A percentile compares a stretch with the other conserved stretches of the same genome.
Conservation (phyloP, 208 protist species). For the Leishmania turanica region DNA sequence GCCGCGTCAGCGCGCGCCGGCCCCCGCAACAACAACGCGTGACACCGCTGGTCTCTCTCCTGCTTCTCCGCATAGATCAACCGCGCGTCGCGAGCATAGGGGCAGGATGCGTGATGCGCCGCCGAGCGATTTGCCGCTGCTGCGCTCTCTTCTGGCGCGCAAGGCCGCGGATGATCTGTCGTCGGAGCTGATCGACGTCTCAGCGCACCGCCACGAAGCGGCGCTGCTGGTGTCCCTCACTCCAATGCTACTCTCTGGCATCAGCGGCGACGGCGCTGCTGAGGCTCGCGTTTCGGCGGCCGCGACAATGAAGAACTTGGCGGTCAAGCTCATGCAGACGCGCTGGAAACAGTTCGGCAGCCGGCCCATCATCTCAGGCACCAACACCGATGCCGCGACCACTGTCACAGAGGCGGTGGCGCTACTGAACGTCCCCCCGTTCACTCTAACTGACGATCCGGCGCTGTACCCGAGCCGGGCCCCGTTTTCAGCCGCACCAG, state of each 20-base stretch:
- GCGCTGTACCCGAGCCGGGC: not conserved
- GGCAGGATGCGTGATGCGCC: not conserved
- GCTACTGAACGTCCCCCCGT: conserved; percentile 29
- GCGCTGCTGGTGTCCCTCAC: conserved; percentile 74
- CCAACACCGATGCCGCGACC: not conserved
- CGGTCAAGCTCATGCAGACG: conserved; percentile 18
- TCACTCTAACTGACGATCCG: not conserved
- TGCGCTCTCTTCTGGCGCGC: conserved; percentile 29
- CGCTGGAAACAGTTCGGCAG: conserved; percentile 32
- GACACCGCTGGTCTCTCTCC: not conserved
- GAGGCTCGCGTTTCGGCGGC: not conserved
- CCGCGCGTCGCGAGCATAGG: too few species aligned
- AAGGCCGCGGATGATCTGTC: conserved; percentile 33
- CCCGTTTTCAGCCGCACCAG: not conserved
- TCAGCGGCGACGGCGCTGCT: conserved; percentile 16
- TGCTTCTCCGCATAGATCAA: not conserved
- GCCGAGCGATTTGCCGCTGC: conserved; percentile 22
- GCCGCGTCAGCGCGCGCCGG: not conserved
- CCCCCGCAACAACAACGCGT: not conserved
- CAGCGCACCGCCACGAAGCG: conserved; percentile 34
- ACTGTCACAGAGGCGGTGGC: conserved; percentile 17
- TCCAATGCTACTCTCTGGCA: conserved; percentile 65
- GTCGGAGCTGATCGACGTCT: conserved; percentile 32
- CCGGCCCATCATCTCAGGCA: not conserved
- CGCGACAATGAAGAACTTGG: conserved; percentile 17